Base-by-base conservation (phyloP, 176 grass and related monocot species). In the Aegilops tauschii region DNA sequence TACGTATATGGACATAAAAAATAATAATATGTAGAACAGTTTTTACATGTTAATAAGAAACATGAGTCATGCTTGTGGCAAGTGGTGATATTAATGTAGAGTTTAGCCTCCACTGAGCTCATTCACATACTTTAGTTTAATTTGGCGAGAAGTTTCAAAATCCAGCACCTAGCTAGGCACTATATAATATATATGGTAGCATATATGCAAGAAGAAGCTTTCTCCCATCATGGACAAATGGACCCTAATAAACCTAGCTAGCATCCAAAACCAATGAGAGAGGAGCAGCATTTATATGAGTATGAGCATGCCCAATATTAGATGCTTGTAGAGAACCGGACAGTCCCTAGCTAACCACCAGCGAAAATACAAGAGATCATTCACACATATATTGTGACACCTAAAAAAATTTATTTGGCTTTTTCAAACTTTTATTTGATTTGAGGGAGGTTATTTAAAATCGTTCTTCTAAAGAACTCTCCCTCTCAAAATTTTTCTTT, bases 221-320 rank as follows among this genome's bases (percentile, higher is more conserved):
- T 18, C 58, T 44, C 84, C 9, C 32, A 83, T 74, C 66, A 67
- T 90, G 27, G 84, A 90, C 85, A 90, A 87, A 75, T 80, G 89
- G 84, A 59, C 18, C 42, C 37, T 71, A 2, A 31, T 31, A 45
- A 64, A 47, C 67, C 74, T n/a, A 68, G 56, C 84, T 67, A 79
- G 25, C 63, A 90, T 87, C 80, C 80, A 90, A 74, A 83, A 83
- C 5, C 29, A 87, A 74, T 71, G 14, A 85, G 50, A 47, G 35
- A 61, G 45, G 49, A 61, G 29, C 32, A 16, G 44, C 44, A 45
- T 45, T 10, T 3, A 9, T 21, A 47, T 61, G 86, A 88, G 47
- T 59, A 21, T 35, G 34, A 73, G 47, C 71, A 37, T 31, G 70
- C 61, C 68, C 76, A 79, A 54, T 16, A 65, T 31, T 61, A 82